phyloP scores from a whole-genome alignment of 2,329 filamentous ascomycete genomes.

The Fusarium bulbicola region DNA sequence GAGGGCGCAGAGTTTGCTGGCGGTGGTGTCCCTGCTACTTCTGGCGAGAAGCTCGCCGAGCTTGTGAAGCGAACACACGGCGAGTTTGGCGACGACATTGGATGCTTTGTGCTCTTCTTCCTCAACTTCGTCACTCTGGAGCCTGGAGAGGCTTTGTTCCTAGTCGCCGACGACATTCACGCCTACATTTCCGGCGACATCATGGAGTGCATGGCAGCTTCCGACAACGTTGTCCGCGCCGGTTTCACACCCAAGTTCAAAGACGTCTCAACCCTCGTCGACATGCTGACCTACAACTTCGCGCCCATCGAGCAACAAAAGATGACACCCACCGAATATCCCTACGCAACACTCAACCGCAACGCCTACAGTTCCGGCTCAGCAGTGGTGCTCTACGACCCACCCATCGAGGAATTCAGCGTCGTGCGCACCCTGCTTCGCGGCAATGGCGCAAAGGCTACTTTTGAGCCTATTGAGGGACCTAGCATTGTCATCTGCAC shows the following conservation, averaged over 20 bases:
- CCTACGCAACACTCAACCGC: slow-evolving; percentile 85
- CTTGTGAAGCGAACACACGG: slow-evolving; percentile 80
- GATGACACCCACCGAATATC: slow-evolving; percentile 86
- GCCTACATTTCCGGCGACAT: slow-evolving; percentile 94
- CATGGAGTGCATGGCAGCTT: slow-evolving; percentile 98
- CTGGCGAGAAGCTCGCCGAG: slow-evolving; percentile 75
- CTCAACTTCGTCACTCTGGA: slow-evolving; percentile 92
- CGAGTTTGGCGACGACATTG: slow-evolving; percentile 90
- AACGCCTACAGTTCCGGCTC: slow-evolving; percentile 82
- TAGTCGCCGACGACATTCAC: slow-evolving; percentile 96
- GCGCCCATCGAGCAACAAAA: slow-evolving; percentile 96
- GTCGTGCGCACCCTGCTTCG: slow-evolving; percentile 84
- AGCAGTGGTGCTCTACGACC: slow-evolving; percentile 82
- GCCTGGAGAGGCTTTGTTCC: slow-evolving; percentile 93
- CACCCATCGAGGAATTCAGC: slow-evolving; percentile 95
- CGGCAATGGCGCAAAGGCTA: slow-evolving; percentile 78
- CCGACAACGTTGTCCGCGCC: slow-evolving; percentile 97
- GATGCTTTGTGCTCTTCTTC: slow-evolving; percentile 95
- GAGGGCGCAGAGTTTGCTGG: slow-evolving; percentile 79
- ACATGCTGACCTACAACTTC: slow-evolving; percentile 94
- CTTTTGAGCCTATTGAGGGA: slow-evolving; percentile 85
- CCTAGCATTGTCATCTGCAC: slow-evolving; percentile 96
- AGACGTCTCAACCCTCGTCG: slow-evolving; percentile 87
- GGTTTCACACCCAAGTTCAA: slow-evolving; percentile 99
- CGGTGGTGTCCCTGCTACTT: slow-evolving; percentile 73